A percentile compares a stretch with the other conserved stretches of the same genome.
Evolutionary conservation across 148 eudicot genomes (phyloP).

Genomic region (Chenopodium formosanum): DNA sequence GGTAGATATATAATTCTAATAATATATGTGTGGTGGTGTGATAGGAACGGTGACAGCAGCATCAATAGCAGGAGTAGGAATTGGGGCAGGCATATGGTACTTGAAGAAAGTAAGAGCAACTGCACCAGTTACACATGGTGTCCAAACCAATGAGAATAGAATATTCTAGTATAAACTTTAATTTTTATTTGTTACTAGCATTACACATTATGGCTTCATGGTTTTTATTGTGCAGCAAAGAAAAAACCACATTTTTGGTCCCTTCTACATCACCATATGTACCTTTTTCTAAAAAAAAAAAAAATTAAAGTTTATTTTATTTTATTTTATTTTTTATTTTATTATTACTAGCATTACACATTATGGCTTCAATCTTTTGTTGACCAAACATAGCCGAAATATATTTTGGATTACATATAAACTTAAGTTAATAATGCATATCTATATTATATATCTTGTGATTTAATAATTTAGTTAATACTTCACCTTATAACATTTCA

Average conservation of each 20-base stretch:
- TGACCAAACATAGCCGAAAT: no score
- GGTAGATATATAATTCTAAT: background rate
- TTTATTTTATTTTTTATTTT: no score
- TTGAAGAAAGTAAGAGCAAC: conserved; percentile 74
- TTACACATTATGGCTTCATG: background rate
- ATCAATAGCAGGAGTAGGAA: conserved; percentile 80
- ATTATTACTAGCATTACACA: no score
- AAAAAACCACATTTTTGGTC: background rate
- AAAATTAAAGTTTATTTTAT: no score
- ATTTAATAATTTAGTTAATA: no score
- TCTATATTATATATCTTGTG: no score
- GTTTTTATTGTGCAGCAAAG: background rate
- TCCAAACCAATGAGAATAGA: conserved; percentile 81
- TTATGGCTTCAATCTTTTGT: no score
- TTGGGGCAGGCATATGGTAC: conserved; percentile 86
- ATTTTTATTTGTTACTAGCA: background rate
- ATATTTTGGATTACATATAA: no score
- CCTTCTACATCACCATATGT: background rate
- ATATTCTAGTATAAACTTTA: conserved; percentile 37
- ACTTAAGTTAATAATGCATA: no score
- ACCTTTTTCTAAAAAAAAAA: no score
- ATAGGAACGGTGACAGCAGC: conserved; percentile 69
- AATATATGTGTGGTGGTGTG: background rate
- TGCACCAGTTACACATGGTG: conserved; percentile 89
- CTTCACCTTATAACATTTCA: background rate